Conservation (phyloP, 441 rosid species). For the Erodium moschatum region DNA sequence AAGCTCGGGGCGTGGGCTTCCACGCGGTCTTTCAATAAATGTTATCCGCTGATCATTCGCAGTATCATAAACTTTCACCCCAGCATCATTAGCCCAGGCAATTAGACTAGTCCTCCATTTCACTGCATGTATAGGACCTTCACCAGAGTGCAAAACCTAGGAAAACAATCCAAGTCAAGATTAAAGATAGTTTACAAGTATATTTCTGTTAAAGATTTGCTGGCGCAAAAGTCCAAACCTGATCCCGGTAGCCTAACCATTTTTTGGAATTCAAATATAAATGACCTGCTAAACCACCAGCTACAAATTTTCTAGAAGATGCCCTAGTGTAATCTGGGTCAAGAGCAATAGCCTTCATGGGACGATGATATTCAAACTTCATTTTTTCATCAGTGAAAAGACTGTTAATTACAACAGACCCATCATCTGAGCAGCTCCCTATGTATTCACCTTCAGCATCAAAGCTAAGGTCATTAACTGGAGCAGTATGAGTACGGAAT, state of each 20-base stretch:
- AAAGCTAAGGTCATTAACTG: conserved; percentile 91
- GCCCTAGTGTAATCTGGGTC: conserved; percentile 82
- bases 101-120: conserved; percentile 88
- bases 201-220: conserved; percentile 9
- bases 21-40: conserved; percentile 83
- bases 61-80: conserved; percentile 91
- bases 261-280: conserved; percentile 70
- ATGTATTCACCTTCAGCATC: conserved; percentile 85
- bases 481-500: conserved; percentile 65
- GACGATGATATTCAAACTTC: conserved; percentile 91
- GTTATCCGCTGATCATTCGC: conserved; percentile 88
- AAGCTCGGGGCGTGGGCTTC: conserved; percentile 86
- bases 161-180: conserved; percentile 15
- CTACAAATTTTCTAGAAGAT: conserved; percentile 65
- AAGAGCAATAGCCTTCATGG: conserved; percentile 95
- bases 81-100: conserved; percentile 98
- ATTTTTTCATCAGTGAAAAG: conserved; percentile 87
- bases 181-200: conserved; percentile 5
- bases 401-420: conserved; percentile 79
- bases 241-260: conserved; percentile 82
- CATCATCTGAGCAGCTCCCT: conserved; percentile 98
- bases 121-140: conserved; percentile 91
- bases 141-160: conserved; percentile 93
- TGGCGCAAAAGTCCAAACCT: conserved; percentile 41
- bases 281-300: conserved; percentile 96